phyloP scores from a whole-genome alignment of 805 yeast species.

The Lachancea thermotolerans region DNA sequence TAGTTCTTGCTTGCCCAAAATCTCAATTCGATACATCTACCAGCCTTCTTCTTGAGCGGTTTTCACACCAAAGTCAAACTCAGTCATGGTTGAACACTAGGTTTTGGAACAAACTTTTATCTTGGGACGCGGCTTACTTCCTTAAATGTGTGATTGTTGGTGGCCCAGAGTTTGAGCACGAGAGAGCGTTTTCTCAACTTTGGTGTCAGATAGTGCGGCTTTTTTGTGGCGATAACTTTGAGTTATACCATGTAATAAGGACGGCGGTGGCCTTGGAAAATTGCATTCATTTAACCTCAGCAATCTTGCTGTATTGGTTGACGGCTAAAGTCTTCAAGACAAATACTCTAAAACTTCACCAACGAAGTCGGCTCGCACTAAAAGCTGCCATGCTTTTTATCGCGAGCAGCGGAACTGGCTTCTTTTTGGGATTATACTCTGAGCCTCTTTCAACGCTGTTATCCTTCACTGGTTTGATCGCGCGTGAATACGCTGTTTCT shows the following conservation, averaged over 20 bases:
- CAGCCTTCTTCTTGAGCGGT: constrained; percentile 15
- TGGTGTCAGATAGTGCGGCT: constrained; percentile 54
- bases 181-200: constrained; percentile 76
- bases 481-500: constrained; percentile 36
- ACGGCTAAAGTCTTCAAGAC: constrained; percentile 35
- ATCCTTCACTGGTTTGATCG: constrained; percentile 48
- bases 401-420: constrained; percentile 76
- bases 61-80: constrained; percentile 2
- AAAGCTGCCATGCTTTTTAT: constrained; percentile 42
- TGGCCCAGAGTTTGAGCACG: constrained; percentile 69
- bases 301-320: constrained; percentile 42
- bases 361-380: constrained; percentile 24
- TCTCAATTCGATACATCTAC: constrained; percentile 30
- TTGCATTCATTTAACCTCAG: constrained; percentile 42
- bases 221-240: constrained; percentile 13
- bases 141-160: constrained; percentile 41
- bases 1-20: constrained; percentile 20
- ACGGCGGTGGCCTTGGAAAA: constrained; percentile 47
- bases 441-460: constrained; percentile 65
- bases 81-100: constrained; percentile 16
- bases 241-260: constrained; percentile 40
- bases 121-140: constrained; percentile 87
- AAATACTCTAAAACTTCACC: constrained; percentile 11
- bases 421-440: constrained; percentile 65
- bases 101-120: constrained; percentile 47